phyloP scores from a whole-genome alignment of 306 rosid genomes.

The Quillaja saponaria region DNA sequence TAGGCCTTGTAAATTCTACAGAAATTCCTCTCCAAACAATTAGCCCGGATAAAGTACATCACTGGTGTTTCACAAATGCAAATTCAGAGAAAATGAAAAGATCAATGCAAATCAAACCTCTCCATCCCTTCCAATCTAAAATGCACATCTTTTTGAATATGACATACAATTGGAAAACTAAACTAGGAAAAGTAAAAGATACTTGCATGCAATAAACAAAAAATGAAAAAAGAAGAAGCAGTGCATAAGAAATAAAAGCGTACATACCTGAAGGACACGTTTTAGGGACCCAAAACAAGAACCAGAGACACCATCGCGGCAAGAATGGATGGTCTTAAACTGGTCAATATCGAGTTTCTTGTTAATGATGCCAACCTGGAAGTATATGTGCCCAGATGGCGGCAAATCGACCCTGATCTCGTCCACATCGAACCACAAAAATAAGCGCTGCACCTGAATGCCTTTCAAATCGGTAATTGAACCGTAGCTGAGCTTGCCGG shows the following conservation, averaged over 20 bases:
- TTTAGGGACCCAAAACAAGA: constrained; percentile 36
- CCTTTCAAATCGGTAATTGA: constrained; percentile 74
- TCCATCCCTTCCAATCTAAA: no score
- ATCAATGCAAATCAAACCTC: no score
- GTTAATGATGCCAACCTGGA: constrained; percentile 79
- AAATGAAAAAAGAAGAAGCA: neutral
- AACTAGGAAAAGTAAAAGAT: no score
- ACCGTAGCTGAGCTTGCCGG: constrained; percentile 73
- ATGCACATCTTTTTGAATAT: no score
- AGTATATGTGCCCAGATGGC: constrained; percentile 70
- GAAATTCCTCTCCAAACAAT: no score
- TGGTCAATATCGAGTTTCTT: constrained; percentile 76
- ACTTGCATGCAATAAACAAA: no score
- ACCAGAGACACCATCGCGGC: constrained; percentile 42
- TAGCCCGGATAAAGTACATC: no score
- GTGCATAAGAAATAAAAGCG: no score
- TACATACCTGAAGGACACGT: constrained; percentile 45
- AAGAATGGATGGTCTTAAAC: constrained; percentile 67
- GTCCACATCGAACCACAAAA: constrained; percentile 77
- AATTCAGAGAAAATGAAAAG: no score
- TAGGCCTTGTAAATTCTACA: no score
- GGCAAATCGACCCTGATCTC: constrained; percentile 97
- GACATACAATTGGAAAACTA: no score
- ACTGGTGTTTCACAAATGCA: no score
- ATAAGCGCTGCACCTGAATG: constrained; percentile 66